Base-by-base conservation (phyloP, 371 early-diverging fungal species). In the Haplosporangium sp. region DNA sequence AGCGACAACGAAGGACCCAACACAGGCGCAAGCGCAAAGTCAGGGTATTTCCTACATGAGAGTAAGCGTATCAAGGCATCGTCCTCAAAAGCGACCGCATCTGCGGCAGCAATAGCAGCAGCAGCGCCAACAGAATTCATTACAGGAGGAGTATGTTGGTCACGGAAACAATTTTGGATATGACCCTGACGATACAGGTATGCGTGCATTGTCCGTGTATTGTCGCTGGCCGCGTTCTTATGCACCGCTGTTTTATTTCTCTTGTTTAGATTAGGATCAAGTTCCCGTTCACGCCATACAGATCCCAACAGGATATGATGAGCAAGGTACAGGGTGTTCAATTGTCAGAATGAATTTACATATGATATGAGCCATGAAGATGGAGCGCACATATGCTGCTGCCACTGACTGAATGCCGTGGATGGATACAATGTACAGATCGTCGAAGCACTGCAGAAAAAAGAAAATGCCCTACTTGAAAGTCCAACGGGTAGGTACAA, bases 281-380 rank as follows among this genome's bases (percentile, higher is more conserved):
- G 59, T 89, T 89, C 54, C 89, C 89, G 2, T 86, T 86, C 48
- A 69, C 74, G 14, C 85, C 89, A 1, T 89, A 89, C 69, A 80
- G 82, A 20, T 86, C 89, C 43, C 89, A 89, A 48, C 67, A 85
- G 23, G 87, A 87, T 63, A 86, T 89, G 86, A 86, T 89, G 89
- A 65, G 77, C 23, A 85, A 83, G 77, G 88, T 85, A 74, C 7
- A 18, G 13, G 56, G 16, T 12, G 9, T 45, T 9, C 1, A 36
- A 36, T 7, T 36, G 5, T 8, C 12, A 41, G 23, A 50, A 23
- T 11, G 16, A 29, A 1, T 29, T 29, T 4, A 29, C 29, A 29
- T 29, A 29, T 29, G 29, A 29, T 29, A 29, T 29, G 29, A 29
- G 29, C 29, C 29, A 29, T 29, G 29, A 29, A 29, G 29, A 29